Base-by-base conservation (phyloP, 768 basidiomycete species). In the Boletus rubescentipes region DNA sequence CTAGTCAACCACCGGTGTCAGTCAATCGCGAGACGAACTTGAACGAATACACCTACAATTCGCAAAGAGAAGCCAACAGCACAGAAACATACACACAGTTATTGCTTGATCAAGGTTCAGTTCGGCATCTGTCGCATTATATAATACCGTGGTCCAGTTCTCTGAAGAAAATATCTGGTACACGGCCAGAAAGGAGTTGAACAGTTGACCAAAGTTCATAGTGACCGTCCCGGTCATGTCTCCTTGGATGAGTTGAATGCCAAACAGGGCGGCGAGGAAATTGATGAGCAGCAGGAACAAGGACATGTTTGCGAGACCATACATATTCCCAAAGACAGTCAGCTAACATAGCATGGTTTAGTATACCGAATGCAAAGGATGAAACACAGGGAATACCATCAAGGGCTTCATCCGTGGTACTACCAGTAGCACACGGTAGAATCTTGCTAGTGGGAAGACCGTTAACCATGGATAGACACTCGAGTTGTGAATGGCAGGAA, bases 121-220 rank as follows among this genome's bases (percentile, higher is more conserved):
- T 65, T 93, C 91, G 2, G 87, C 82, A 9, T 65, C 67, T 0
- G 85, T 79, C 9, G 86, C 78, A 7, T 67, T 70, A 61, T 91
- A 90, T 31, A 92, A 64, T 8, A 91, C 77, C 56, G 82, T 75
- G n/a, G 87, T 84, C 93, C 95, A 98, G 68, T 97, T 92, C 72
- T 98, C 96, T 0, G 92, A 91, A 0, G 93, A 92, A 71, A 93
- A 91, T 2, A 97, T 77, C 70, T 95, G 82, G 66, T 95, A 98
- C 60, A 94, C 77, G 0, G 83, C 91, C 21, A 97, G 70, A 66
- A 96, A 97, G 0, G 91, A 76, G 62, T 89, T 92, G 76, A 83
- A 94, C 9, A 92, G 71, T 62, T 91, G 82, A 6, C 86, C 84
- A 67, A 93, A 98, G 61, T 87, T 89, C 75, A 91, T 82, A 2